Evolutionary conservation across 352 stramenopile species (phyloP).

Genomic region (Elongisporangium anandrum): DNA sequence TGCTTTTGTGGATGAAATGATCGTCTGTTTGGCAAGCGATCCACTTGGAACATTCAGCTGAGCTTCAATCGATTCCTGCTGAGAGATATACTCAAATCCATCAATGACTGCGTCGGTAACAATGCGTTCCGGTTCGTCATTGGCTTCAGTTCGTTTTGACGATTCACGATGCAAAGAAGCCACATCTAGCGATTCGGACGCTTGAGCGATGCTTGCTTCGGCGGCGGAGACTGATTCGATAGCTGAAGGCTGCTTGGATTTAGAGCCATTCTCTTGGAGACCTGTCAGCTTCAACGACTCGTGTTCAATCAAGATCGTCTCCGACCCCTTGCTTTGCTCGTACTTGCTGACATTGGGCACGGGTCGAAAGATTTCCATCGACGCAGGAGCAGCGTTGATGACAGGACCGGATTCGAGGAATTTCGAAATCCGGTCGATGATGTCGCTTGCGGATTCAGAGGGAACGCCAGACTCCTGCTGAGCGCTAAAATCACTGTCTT

Average conservation of each 20-base stretch:
- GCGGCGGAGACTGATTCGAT: background rate
- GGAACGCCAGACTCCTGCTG: background rate
- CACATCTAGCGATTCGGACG: too few relatives aligned
- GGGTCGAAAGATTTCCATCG: background rate
- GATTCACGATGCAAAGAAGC: background rate
- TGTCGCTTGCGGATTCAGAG: background rate
- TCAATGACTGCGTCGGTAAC: background rate
- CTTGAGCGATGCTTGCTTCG: background rate
- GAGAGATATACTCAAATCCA: background rate
- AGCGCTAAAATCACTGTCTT: background rate
- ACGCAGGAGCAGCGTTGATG: background rate
- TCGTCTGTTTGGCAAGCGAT: background rate
- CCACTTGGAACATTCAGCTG: background rate
- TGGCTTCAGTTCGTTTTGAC: background rate
- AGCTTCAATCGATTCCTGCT: background rate
- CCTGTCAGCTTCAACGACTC: background rate
- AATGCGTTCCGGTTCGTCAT: background rate
- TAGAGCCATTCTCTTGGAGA: background rate
- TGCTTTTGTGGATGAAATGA: background rate
- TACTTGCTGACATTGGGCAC: background rate
- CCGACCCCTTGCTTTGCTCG: background rate
- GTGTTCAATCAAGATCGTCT: background rate
- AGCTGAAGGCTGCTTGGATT: background rate
- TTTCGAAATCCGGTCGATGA: background rate
- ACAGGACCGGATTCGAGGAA: background rate